Evolutionary conservation across 176 grass and related monocot genomes (phyloP), one percentile per base, ranked within the genome.

Genomic region (Carex kokanica): DNA sequence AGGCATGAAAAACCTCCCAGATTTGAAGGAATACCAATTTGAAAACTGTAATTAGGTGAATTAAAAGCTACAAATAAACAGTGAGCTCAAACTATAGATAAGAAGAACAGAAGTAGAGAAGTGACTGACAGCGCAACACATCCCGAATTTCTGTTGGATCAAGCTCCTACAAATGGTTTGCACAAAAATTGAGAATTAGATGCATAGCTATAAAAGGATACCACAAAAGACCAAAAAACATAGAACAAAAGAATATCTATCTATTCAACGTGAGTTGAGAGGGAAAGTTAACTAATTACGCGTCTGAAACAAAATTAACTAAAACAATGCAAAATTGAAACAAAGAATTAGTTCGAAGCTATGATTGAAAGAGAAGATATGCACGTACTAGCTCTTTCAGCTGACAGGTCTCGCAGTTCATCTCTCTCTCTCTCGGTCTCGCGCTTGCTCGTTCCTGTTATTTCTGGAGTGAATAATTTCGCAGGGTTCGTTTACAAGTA

Each of bases 321-420:
- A 1, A 82, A 49, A 82, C 0, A 68, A 51, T 17, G 6, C n/a
- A 20, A 47, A 75, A 75, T 52, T 75, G 71, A 53, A 61, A 75
- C 17, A 47, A 10, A 11, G 45, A 53, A 25, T 47, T 75, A 47
- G 38, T 25, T 59, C 17, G 21, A 58, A 67, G 66, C 15, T 21
- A 64, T 34, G 55, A 81, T 80, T 43, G 20, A 61, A 71, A 88
- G 60, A 43, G 45, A 64, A 80, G 38, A 3, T 24, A 8, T 23
- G 54, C 78, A 83, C 73, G n/a, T 11, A 92, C 90, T 47, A 92
- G 81, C 45, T 92, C 90, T 72, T 92, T 92, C 57, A 92, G 67
- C 61, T 92, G 87, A 59, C 84, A 92, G 13, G 90, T 92, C 52
- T 87, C 90, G 84, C 87, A 92, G 77, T 92, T 92, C 90, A 89